Conservation (phyloP, 495 filamentous ascomycete species). For the Neurospora sp. region DNA sequence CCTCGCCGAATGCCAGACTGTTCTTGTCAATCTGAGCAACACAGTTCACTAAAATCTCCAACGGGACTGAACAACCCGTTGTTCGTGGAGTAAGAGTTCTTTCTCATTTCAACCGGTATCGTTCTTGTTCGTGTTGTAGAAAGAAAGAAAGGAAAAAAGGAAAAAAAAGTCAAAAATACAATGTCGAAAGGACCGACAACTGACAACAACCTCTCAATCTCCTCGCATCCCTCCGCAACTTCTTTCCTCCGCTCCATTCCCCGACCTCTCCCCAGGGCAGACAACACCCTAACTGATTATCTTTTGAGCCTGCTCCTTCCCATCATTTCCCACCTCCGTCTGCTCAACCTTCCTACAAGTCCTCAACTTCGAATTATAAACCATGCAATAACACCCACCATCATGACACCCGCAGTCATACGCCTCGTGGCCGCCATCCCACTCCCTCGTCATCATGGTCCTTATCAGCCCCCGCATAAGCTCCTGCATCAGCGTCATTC, state of each 20-base stretch:
- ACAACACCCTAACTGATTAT: neutral
- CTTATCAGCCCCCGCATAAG: neutral
- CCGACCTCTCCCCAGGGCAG: neutral
- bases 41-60: neutral
- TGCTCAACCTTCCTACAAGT: neutral
- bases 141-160: neutral
- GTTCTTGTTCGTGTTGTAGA: neutral
- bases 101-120: neutral
- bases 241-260: neutral
- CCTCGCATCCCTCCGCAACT: neutral
- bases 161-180: neutral
- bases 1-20: neutral
- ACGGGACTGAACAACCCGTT: neutral
- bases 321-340: neutral
- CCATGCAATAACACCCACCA: neutral
- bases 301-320: neutral
- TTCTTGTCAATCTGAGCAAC: neutral
- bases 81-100: neutral
- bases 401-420: neutral
- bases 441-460: neutral
- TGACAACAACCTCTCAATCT: neutral
- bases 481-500: neutral
- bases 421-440: neutral
- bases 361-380: neutral
- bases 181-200: neutral